phyloP scores from a whole-genome alignment of 192 early-diverging fungal species.

The Haplosporangium gracile region DNA sequence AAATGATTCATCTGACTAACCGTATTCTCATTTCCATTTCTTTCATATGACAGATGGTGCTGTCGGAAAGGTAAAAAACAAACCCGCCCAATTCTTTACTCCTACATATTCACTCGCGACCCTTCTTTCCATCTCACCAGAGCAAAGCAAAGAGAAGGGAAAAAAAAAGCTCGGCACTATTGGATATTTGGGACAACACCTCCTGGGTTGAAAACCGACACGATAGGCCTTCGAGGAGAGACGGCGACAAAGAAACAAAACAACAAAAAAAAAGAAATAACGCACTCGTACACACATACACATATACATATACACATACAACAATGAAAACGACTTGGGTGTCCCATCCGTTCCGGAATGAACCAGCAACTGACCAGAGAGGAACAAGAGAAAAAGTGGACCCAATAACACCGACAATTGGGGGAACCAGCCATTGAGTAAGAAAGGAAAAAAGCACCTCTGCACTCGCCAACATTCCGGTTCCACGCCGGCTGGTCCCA shows the following conservation, averaged over 20 bases:
- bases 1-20: conserved; percentile 1
- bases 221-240: background rate
- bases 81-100: background rate
- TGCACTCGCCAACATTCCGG: conserved; percentile 10
- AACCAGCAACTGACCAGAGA: conserved; percentile 4
- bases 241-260: background rate
- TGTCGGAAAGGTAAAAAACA: conserved; percentile 73
- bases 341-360: conserved; percentile 26
- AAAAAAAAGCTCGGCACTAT: background rate
- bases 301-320: background rate
- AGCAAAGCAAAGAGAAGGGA: background rate
- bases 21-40: background rate
- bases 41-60: conserved; percentile 69
- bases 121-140: conserved; percentile 12
- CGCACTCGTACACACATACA: background rate
- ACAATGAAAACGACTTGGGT: background rate
- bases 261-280: background rate
- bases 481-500: conserved; percentile 26
- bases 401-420: background rate
- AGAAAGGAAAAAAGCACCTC: background rate
- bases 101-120: background rate
- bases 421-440: background rate
- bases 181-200: background rate
- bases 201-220: conserved; percentile 6
- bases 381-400: background rate